phyloP scores from a whole-genome alignment of 768 basidiomycete genomes.

The Holtermanniella nyarrowii region DNA sequence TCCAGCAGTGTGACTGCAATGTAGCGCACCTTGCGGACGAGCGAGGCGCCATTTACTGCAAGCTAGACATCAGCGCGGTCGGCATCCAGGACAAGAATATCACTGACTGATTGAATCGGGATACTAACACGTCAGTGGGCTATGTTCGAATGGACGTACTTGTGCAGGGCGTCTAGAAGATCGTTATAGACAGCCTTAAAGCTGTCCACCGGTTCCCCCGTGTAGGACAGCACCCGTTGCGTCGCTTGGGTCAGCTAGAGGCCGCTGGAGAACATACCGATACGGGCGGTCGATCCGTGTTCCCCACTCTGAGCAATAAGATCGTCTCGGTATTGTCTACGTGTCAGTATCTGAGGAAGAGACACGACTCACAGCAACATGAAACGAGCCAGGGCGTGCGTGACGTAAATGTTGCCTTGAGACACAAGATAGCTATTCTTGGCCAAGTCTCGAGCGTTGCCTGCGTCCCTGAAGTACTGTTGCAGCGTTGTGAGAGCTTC shows the following conservation, averaged over 20 bases:
- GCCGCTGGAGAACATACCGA: constrained; percentile 3
- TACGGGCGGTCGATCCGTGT: constrained; percentile 12
- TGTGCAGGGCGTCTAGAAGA: constrained; percentile 21
- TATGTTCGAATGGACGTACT: constrained; percentile 1
- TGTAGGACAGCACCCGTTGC: constrained; percentile 14
- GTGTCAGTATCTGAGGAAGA: neutral
- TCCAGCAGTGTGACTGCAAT: constrained; percentile 25
- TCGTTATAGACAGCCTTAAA: constrained; percentile 19
- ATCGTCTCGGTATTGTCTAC: constrained; percentile 16
- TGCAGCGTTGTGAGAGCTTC: constrained; percentile 18
- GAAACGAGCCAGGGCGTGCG: constrained; percentile 22
- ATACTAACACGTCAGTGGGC: constrained; percentile 3
- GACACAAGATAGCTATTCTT: constrained; percentile 20
- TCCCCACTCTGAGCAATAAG: constrained; percentile 15
- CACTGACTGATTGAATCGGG: constrained; percentile 17
- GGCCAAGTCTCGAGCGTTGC: constrained; percentile 14
- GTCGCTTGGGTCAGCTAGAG: constrained; percentile 6
- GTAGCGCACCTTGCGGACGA: constrained; percentile 21
- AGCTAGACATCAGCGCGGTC: constrained; percentile 8
- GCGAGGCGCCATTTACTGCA: constrained; percentile 21
- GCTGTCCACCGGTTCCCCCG: constrained; percentile 18
- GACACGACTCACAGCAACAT: constrained; percentile 16
- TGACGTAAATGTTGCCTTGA: constrained; percentile 27
- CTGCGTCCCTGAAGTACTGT: constrained; percentile 20
- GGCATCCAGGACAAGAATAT: neutral